A percentile compares a stretch with the other conserved stretches of the same genome.
These are phyloP conservation scores for Penicillium waksmanii DNA, from an alignment of 495 filamentous ascomycete genomes.

Conservation along the genomic window DNA sequence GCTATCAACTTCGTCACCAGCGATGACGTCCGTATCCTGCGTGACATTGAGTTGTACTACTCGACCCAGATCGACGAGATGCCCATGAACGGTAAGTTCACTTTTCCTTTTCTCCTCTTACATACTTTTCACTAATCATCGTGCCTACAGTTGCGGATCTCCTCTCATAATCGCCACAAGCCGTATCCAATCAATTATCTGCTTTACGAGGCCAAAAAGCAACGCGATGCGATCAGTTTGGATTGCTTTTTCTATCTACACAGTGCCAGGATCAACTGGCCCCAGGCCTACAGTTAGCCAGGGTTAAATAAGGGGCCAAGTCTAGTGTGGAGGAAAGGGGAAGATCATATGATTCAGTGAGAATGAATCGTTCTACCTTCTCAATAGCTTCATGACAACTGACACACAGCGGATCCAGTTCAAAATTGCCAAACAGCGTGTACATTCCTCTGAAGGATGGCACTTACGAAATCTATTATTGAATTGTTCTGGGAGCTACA, in stretches of 20 bases:
- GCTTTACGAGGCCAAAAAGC: constrained; percentile 16
- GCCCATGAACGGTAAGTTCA: constrained; percentile 87
- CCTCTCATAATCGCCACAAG: constrained; percentile 38
- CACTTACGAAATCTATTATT: constrained; percentile 21
- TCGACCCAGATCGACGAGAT: constrained; percentile 99
- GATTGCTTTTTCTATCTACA: neutral
- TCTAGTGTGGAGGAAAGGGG: constrained; percentile 45
- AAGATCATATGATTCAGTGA: constrained; percentile 32
- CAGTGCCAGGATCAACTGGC: neutral
- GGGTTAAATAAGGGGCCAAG: constrained; percentile 17
- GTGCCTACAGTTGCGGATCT: constrained; percentile 46
- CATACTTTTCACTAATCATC: constrained; percentile 15
- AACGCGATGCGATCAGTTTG: constrained; percentile 8
- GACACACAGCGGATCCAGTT: constrained; percentile 11
- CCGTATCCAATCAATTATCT: constrained; percentile 7
- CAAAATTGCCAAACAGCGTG: constrained; percentile 23
- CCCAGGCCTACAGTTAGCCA: neutral
- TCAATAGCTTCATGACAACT: neutral
- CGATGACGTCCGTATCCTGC: constrained; percentile 95
- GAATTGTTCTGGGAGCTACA: constrained; percentile 7
- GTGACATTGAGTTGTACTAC: constrained; percentile 97
- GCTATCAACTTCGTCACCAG: constrained; percentile 99
- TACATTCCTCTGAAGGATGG: constrained; percentile 7
- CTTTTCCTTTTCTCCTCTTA: neutral
- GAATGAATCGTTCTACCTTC: constrained; percentile 4